Base-by-base conservation (phyloP, 495 filamentous ascomycete genomes). In the Aspergillus saccharolyticus region DNA sequence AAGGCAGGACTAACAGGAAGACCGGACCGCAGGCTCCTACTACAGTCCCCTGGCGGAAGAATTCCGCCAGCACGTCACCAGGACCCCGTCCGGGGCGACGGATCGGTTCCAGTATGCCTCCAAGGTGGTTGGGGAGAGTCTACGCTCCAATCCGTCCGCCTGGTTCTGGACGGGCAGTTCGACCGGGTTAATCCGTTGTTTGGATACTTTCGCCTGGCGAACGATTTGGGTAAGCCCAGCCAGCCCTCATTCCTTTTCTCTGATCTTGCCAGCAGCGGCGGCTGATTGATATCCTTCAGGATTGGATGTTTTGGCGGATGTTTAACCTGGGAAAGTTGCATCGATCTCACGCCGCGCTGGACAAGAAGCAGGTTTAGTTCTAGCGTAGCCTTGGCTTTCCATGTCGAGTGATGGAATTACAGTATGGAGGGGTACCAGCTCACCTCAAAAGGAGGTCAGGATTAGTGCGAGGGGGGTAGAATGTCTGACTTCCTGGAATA, bases 11-110 rank as follows among this genome's bases (percentile, higher is more conserved):
- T n/a, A n/a, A n/a, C n/a, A n/a, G 25, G 25, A 4, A 9, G 25
- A 4, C 9, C 25, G 25, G 25, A 28, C n/a, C n/a, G 9, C 25
- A 28, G 25, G 25, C 25, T 56, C 53, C 7, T 33, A 25, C 14
- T 61, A 56, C 28, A 10, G 12, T 2, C 58, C 58, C 19, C 53
- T 61, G 0, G 46, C 53, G 1, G 46, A 52, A 2, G 46, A 55
- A 15, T 56, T 61, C 20, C 14, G 14, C 24, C 33, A 46, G 15
- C 58, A 61, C 22, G 33, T 56, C 20, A 21, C 15, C 5, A 10
- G 58, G 16, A 56, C 53, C 1, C 53, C 53, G 20, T 21, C 46
- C 52, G 22, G 19, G 54, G 8, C 18, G 30, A 43, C 15, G 9
- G 6, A 17, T n/a, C 42, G 6, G 30, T 39, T 52, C 4, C n/a